Evolutionary conservation across 2,329 filamentous ascomycete genomes (phyloP).

Genomic region (Xylariomycetidae sp.): DNA sequence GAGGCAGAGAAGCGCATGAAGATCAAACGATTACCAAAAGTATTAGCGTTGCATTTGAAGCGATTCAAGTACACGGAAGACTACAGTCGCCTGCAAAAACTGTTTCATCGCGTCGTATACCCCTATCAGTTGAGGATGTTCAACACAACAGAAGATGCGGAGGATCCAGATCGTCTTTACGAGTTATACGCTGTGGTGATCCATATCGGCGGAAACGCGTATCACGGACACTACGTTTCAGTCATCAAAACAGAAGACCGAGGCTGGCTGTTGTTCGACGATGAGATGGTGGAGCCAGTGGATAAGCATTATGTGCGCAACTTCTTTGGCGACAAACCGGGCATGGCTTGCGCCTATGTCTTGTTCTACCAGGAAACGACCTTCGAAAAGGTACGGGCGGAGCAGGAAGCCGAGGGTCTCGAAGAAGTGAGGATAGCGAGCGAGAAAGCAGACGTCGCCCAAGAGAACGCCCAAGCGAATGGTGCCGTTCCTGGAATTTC

Average conservation of each 20-base stretch:
- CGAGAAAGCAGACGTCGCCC: slow-evolving; percentile 49
- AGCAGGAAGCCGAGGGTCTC: slow-evolving; percentile 75
- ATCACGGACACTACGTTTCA: slow-evolving; percentile 95
- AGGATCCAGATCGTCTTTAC: slow-evolving; percentile 88
- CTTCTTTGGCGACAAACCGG: slow-evolving; percentile 91
- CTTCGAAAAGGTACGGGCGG: slow-evolving; percentile 60
- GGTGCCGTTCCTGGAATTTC: slow-evolving; percentile 39
- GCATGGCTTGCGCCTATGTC: slow-evolving; percentile 91
- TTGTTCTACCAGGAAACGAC: slow-evolving; percentile 94
- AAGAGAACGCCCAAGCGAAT: slow-evolving; percentile 40
- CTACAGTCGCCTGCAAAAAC: slow-evolving; percentile 84
- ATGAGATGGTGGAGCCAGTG: slow-evolving; percentile 97
- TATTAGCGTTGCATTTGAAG: slow-evolving; percentile 88
- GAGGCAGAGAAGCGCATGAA: slow-evolving; percentile 99
- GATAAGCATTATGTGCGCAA: slow-evolving; percentile 94
- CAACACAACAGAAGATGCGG: slow-evolving; percentile 93
- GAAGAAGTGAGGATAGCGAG: slow-evolving; percentile 54
- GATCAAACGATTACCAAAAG: slow-evolving; percentile 87
- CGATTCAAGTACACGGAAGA: slow-evolving; percentile 98
- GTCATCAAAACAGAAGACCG: slow-evolving; percentile 96
- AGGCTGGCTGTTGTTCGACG: slow-evolving; percentile 94
- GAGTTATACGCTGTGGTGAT: slow-evolving; percentile 96
- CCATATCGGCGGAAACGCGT: slow-evolving; percentile 93
- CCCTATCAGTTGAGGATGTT: slow-evolving; percentile 95
- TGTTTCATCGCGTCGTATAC: slow-evolving; percentile 95